Base-by-base conservation (phyloP, 306 rosid species). In the Lablab purpureus region DNA sequence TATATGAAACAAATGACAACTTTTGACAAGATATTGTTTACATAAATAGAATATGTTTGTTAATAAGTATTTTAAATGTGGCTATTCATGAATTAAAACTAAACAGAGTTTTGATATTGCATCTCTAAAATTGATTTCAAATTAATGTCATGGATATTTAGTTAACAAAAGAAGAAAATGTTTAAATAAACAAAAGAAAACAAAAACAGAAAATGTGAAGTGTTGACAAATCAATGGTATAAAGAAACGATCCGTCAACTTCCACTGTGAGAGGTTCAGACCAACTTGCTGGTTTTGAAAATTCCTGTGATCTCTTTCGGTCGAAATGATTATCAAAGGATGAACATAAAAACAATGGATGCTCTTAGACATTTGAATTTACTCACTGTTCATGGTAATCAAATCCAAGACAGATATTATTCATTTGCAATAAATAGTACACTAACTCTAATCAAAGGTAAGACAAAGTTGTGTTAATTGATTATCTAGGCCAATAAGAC, bases 1-100 rank as follows among this genome's bases (percentile, higher is more conserved):
- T 67, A 46, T 40, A 73, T 45, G 81, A 58, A 78, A 76, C 87
- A 79, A 83, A 82, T 77, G 34, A 78, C 14, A 45, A 71, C 85
- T 89, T 88, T 92, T 87, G 91, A 89, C 93, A 82, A 45, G 22
- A 15, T 30, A 21, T 30, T 59, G 25, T 40, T 27, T 2, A 41
- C 36, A 15, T 75, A 81, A 56, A 45, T 32, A 83, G 1, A 34
- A 34, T 34, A 4, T 1, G 2, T 66, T 3, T 4, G 15, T 34
- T 64, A 34, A 34, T 32, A 64, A 18, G 15, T 65, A 8, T 37
- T 65, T 6, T 9, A 32, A 37, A 67, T 12, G 17, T 19, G 14
- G 11, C 11, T 28, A 67, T 67, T 40, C 1, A 65, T 17, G 2
- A 10, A 36, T n/a, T 34, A 37, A 37, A 37, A 9, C 1, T 27